Evolutionary conservation across 2,329 filamentous ascomycete genomes (phyloP).

Genomic region (Pseudogymnoascus sp.): DNA sequence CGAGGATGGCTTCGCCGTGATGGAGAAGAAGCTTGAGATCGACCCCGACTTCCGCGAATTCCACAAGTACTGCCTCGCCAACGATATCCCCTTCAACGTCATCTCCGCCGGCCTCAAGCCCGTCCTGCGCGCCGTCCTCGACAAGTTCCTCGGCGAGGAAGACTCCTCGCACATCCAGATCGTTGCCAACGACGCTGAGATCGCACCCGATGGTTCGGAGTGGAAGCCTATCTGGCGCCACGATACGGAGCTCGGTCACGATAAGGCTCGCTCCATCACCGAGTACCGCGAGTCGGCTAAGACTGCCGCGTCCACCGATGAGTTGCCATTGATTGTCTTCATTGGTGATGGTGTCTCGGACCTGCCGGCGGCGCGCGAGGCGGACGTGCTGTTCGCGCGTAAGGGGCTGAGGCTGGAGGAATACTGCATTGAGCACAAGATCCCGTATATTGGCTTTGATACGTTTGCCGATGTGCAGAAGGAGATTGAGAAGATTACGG

Average conservation of each 20-base stretch:
- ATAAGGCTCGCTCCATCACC: conserved; percentile 58
- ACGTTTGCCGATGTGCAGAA: conserved; percentile 58
- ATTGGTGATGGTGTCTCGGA: conserved; percentile 64
- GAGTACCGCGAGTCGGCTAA: conserved; percentile 50
- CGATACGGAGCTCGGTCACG: conserved; percentile 57
- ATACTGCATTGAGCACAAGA: conserved; percentile 55
- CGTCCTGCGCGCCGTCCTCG: conserved; percentile 52
- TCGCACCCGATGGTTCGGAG: conserved; percentile 47
- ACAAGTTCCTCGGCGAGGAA: conserved; percentile 57
- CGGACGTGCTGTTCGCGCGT: conserved; percentile 60
- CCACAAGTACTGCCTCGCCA: conserved; percentile 55
- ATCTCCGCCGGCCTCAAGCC: conserved; percentile 63
- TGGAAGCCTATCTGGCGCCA: conserved; percentile 64
- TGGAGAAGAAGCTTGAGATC: conserved; percentile 54
- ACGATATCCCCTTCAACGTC: conserved; percentile 60
- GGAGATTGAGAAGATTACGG: conserved; percentile 50
- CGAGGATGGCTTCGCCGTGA: conserved; percentile 58
- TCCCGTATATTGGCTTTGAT: conserved; percentile 55
- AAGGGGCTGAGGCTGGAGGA: conserved; percentile 58
- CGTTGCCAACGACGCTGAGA: conserved; percentile 59
- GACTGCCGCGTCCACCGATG: conserved; percentile 49
- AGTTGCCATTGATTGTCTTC: conserved; percentile 59
- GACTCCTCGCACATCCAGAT: conserved; percentile 54
- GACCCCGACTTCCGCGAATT: conserved; percentile 57
- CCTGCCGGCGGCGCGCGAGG: conserved; percentile 56